Percentiles rank a stretch among this genome's conserved stretches.
Conservation (phyloP, 768 basidiomycete genomes). For the Cantharellus anzutake region DNA sequence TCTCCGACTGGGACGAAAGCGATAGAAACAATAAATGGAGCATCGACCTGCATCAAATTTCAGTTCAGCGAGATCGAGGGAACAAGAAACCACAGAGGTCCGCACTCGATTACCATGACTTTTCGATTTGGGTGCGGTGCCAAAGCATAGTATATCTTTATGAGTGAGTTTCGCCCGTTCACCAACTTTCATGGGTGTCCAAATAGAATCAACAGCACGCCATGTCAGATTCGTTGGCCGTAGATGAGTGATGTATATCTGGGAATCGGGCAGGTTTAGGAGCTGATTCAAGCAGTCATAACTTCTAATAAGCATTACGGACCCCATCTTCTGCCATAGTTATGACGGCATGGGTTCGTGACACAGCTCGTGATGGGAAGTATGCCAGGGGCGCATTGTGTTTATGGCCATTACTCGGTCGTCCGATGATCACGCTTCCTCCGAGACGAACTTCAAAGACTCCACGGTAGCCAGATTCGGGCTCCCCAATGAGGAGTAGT, state of each 20-base stretch:
- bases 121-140: neutral
- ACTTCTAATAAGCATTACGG: neutral
- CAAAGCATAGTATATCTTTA: neutral
- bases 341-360: neutral
- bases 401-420: neutral
- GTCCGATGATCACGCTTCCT: neutral
- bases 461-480: neutral
- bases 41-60: neutral
- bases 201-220: neutral
- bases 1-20: neutral
- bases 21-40: neutral
- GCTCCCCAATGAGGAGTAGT: neutral
- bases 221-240: neutral
- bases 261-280: neutral
- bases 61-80: neutral
- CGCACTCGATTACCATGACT: neutral
- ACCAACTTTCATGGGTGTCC: neutral
- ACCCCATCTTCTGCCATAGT: neutral
- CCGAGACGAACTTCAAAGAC: neutral
- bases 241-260: neutral
- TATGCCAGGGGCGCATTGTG: neutral
- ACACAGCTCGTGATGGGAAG: neutral
- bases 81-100: neutral
- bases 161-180: neutral
- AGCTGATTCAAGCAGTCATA: neutral